Evolutionary conservation across 805 yeast species (phyloP).

Genomic region (Teunomyces aglyptinius): DNA sequence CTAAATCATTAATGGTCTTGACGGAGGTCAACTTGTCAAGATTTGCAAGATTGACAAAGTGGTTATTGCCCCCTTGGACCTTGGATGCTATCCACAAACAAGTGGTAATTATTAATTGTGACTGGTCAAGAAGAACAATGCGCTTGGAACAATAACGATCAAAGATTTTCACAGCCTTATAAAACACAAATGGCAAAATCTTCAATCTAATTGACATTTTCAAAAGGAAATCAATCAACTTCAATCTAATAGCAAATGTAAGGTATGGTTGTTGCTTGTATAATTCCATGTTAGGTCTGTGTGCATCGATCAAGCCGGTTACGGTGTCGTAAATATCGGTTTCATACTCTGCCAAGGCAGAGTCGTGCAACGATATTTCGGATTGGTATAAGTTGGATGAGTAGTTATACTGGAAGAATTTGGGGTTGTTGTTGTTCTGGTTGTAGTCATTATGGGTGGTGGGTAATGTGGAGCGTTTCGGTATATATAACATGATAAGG

Average conservation of each 20-base stretch:
- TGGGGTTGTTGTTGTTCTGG: constrained; percentile 1
- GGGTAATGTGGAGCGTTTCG: neutral
- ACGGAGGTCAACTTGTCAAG: constrained; percentile 20
- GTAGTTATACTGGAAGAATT: constrained; percentile 46
- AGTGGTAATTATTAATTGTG: constrained; percentile 87
- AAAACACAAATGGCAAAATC: constrained; percentile 64
- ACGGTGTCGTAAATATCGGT: constrained; percentile 45
- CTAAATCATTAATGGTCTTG: constrained; percentile 36
- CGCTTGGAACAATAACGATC: constrained; percentile 91
- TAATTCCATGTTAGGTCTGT: constrained; percentile 51
- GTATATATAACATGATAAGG: neutral
- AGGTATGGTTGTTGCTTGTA: constrained; percentile 89
- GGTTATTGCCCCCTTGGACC: constrained; percentile 72
- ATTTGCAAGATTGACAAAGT: constrained; percentile 49
- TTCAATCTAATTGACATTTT: constrained; percentile 66
- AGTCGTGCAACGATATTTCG: constrained; percentile 49
- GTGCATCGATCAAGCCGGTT: constrained; percentile 29
- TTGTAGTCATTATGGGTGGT: neutral
- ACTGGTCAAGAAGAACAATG: constrained; percentile 79
- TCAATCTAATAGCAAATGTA: constrained; percentile 67
- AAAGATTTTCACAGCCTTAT: constrained; percentile 70
- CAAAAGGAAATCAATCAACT: constrained; percentile 74
- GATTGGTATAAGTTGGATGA: constrained; percentile 48
- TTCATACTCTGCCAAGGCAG: constrained; percentile 49
- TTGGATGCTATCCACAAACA: constrained; percentile 93